Base-by-base conservation (phyloP, 371 early-diverging fungal genomes). In the Mucor racemosus region DNA sequence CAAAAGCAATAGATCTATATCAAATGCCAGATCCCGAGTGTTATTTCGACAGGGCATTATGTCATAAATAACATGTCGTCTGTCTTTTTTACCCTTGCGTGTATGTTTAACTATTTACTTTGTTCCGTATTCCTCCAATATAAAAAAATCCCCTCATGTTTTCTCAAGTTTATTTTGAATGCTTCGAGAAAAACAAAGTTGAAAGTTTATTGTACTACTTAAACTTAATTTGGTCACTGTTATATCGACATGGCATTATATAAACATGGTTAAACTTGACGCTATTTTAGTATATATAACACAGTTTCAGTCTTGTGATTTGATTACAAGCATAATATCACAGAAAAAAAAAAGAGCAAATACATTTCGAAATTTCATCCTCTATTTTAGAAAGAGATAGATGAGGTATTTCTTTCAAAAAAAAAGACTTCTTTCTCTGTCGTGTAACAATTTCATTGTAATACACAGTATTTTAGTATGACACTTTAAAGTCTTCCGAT, bases 401-500 rank as follows among this genome's bases (percentile, higher is more conserved):
- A 31, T 14, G 31, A 31, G 19, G 7, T 4, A 11, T 9, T 9
- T 48, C 21, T 5, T 11, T 9, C 5, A 36, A 6, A 36, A 36
- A 36, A 36, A 36, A 36, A 48, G 17, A 5, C 31, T 53, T 46
- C 46, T 31, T 53, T 21, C 31, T 26, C 53, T 53, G 53, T 53
- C 26, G 53, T 53, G 53, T 26, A 53, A 53, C 53, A 53, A 21
- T 19, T 19, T 17, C 1, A 9, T 46, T 46, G 31, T 31, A 21
- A 53, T 53, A 53, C 53, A 53, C 31, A 26, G 11, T 21, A 50
- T 26, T 10, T 50, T 8, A 53, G 53, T 53, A 53, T 26, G 53
- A 53, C 53, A 53, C 31, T 53, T 5, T 11, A 31, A 26, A 53
- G 53, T 31, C 53, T 53, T 53, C 53, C 53, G 46, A 46, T 46